A percentile compares a stretch with the other conserved stretches of the same genome.
Evolutionary conservation across 768 basidiomycete genomes (phyloP).

Genomic region (Boletus subparvulus): DNA sequence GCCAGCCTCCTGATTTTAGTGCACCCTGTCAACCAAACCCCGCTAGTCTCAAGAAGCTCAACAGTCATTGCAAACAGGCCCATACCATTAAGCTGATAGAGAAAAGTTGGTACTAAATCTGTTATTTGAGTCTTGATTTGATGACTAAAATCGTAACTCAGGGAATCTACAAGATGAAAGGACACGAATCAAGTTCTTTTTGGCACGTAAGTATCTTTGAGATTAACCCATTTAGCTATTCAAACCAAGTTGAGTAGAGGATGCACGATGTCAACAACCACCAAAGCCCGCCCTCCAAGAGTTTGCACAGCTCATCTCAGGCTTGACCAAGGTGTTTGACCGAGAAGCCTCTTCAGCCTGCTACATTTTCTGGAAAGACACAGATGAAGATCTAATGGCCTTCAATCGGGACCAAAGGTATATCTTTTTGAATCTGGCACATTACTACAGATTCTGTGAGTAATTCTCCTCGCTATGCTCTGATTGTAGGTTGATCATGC

Average conservation of each 20-base stretch:
- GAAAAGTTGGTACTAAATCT: not conserved
- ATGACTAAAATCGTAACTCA: not conserved
- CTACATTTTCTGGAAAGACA: conserved; percentile 20
- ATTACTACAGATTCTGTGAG: conserved; percentile 11
- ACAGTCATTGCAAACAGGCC: conserved; percentile 8
- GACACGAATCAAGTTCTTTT: conserved; percentile 8
- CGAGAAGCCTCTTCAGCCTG: not conserved
- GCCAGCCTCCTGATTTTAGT: not conserved
- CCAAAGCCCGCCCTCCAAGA: conserved; percentile 1
- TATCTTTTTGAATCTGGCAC: conserved; percentile 16
- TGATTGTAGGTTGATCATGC: not conserved
- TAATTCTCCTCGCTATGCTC: not conserved
- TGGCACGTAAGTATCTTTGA: conserved; percentile 11
- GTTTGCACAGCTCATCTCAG: conserved; percentile 4
- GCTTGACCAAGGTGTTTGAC: conserved; percentile 2
- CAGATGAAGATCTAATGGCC: conserved; percentile 16
- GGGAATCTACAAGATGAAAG: not conserved
- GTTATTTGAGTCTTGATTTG: not conserved
- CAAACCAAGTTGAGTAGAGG: not conserved
- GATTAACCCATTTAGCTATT: not conserved
- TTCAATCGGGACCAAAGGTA: conserved; percentile 16
- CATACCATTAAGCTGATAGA: not conserved
- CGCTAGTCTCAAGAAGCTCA: not conserved
- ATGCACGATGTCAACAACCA: not conserved
- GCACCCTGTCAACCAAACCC: not conserved